Conservation (phyloP, 805 yeast species). For the Metschnikowia lachancei region DNA sequence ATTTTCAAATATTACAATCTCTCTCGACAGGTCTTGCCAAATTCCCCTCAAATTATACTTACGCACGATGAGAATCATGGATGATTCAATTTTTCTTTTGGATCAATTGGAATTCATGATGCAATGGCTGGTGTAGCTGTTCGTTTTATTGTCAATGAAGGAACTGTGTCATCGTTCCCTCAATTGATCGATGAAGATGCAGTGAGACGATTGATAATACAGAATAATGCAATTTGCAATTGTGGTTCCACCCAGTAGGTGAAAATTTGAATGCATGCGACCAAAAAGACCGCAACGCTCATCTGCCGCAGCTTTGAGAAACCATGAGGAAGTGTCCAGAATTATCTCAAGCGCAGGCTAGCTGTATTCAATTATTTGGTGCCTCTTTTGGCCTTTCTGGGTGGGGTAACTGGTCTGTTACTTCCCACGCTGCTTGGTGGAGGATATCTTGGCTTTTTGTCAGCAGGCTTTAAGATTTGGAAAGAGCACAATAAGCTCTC, state of each 20-base stretch:
- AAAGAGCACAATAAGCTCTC: slow-evolving; percentile 94
- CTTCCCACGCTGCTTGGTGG: slow-evolving; percentile 43
- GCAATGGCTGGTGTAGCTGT: slow-evolving; percentile 9
- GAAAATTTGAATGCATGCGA: background rate
- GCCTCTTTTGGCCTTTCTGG: slow-evolving; percentile 55
- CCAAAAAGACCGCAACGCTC: background rate
- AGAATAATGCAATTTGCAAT: slow-evolving; percentile 9
- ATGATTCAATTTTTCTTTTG: slow-evolving; percentile 1
- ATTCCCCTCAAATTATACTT: background rate
- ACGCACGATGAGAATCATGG: slow-evolving; percentile 3
- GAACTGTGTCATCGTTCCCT: slow-evolving; percentile 2
- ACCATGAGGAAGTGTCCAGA: slow-evolving; percentile 1
- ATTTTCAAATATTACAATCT: background rate
- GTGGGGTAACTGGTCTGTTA: slow-evolving; percentile 55
- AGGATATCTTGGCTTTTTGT: slow-evolving; percentile 75
- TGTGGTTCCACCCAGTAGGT: slow-evolving; percentile 2
- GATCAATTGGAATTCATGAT: slow-evolving; percentile 6
- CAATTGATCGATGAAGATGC: slow-evolving; percentile 12
- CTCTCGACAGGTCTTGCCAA: background rate
- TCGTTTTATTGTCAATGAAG: slow-evolving; percentile 10
- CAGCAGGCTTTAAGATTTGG: slow-evolving; percentile 96
- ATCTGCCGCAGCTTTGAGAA: background rate
- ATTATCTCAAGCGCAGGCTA: background rate
- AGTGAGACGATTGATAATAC: slow-evolving; percentile 13
- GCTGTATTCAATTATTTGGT: slow-evolving; percentile 32